A percentile compares a stretch with the other conserved stretches of the same genome.
Evolutionary conservation across 176 grass and related monocot species (phyloP).

Genomic region (Bothriochloa decipiens): DNA sequence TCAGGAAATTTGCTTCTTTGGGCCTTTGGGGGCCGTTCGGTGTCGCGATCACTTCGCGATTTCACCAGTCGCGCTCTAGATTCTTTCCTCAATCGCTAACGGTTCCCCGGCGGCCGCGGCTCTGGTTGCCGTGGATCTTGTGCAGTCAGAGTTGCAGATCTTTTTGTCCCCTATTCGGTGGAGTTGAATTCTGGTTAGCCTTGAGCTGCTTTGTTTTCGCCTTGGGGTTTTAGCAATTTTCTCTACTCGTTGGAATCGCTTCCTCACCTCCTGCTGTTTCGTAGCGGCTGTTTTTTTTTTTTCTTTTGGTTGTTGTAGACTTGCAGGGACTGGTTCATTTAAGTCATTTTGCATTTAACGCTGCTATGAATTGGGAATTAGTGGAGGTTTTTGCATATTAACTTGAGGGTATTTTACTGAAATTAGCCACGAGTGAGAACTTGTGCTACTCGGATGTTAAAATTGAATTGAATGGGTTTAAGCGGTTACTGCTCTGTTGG

Average conservation of each 20-base stretch:
- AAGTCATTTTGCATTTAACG: neutral
- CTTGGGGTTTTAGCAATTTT: constrained; percentile 21
- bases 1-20: neutral
- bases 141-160: neutral
- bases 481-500: neutral
- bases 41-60: neutral
- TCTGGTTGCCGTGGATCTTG: constrained; percentile 38
- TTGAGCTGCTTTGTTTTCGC: neutral
- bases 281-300: neutral
- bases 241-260: neutral
- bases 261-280: neutral
- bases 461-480: neutral
- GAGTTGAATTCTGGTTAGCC: neutral
- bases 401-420: neutral
- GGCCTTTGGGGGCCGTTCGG: neutral
- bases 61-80: neutral
- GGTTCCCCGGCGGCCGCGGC: neutral
- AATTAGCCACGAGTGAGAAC: neutral
- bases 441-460: neutral
- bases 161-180: neutral
- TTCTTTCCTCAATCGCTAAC: neutral
- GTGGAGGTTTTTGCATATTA: constrained; percentile 3
- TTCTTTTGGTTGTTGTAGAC: neutral
- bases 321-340: neutral
- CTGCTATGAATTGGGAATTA: neutral